Evolutionary conservation across 306 rosid species (phyloP), one percentile per base, ranked within the genome.

Genomic region (Crotalaria pallida): DNA sequence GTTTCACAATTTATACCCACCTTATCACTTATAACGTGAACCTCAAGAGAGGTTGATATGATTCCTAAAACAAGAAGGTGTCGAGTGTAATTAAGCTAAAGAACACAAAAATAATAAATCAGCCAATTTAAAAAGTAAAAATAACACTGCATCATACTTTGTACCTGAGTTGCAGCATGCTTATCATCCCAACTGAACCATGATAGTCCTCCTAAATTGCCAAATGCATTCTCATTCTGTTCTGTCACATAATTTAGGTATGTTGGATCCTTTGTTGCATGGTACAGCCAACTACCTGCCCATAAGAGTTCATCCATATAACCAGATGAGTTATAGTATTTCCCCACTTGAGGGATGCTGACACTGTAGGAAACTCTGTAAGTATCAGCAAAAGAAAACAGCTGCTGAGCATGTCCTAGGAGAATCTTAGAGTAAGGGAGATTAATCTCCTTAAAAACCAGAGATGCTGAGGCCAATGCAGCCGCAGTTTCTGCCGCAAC

Each of bases 131-230:
- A 50, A 31, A 44, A 1, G 22, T 55, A 38, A 51, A 45, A 59
- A 33, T 12, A 60, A 13, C 33, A 57, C 24, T 10, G 15, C 22
- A 38, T 23, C 53, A 50, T 15, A 66, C 5, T 49, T 41, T 15
- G 23, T 73, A 80, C 93, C 79, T 84, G 88, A 71, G 79, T 80
- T 72, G 89, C 93, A 60, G 87, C 85, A 78, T 85, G 94, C 69
- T 85, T 90, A 67, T 90, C 88, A 74, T 84, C 96, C 96, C 91
- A 90, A 73, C 91, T 87, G 69, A 90, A 90, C 96, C 89, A 90
- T 3, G 86, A 75, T 2, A 51, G 7, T 61, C 78, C 75, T 60
- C 88, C 93, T 79, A 85, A 78, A 64, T 38, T 33, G 0, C 83
- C 85, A 67, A 87, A 85, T 48, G 24, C 71, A 15, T 69, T 73